Evolutionary conservation across 2,329 filamentous ascomycete species (phyloP).

Genomic region (Erysiphe neolycopersici): DNA sequence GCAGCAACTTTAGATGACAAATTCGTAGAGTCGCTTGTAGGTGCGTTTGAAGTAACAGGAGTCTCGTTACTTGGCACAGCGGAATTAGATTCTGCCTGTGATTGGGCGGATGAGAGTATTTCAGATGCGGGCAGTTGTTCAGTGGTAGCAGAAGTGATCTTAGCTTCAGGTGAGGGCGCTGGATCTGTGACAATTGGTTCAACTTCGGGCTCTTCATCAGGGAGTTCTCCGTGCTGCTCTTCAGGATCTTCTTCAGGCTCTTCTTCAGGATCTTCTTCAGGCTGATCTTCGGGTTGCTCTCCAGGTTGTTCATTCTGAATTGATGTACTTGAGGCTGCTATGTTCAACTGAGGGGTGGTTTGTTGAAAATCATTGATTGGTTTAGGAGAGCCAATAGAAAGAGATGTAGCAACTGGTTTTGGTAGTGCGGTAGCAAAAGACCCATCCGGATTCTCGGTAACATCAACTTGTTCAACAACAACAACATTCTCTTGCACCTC

Average conservation of each 20-base stretch:
- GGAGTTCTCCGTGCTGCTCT: background rate
- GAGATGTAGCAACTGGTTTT: slow-evolving; percentile 5
- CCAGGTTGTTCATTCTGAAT: background rate
- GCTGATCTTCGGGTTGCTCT: background rate
- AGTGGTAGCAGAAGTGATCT: background rate
- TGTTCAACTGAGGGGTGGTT: background rate
- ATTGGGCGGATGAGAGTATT: background rate
- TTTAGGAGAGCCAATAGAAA: slow-evolving; percentile 3
- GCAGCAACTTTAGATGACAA: slow-evolving; percentile 1
- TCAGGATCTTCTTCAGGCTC: background rate
- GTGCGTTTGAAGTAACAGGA: background rate
- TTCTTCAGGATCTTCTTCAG: background rate
- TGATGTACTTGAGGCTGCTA: slow-evolving; percentile 1
- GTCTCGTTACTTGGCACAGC: background rate
- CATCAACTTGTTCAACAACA: slow-evolving; percentile 7
- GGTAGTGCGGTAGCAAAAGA: slow-evolving; percentile 5
- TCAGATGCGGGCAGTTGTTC: background rate
- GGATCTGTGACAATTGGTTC: slow-evolving; percentile 1
- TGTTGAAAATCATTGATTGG: slow-evolving; percentile 1
- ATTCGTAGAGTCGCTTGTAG: background rate
- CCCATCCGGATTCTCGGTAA: slow-evolving; percentile 7
- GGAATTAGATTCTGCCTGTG: slow-evolving; percentile 1
- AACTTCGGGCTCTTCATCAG: background rate
- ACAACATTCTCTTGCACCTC: slow-evolving; percentile 6
- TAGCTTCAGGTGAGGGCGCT: background rate